Evolutionary conservation across 805 yeast species (phyloP), one percentile per base, ranked within the genome.

Genomic region (Saccharomyces cerevisiae): DNA sequence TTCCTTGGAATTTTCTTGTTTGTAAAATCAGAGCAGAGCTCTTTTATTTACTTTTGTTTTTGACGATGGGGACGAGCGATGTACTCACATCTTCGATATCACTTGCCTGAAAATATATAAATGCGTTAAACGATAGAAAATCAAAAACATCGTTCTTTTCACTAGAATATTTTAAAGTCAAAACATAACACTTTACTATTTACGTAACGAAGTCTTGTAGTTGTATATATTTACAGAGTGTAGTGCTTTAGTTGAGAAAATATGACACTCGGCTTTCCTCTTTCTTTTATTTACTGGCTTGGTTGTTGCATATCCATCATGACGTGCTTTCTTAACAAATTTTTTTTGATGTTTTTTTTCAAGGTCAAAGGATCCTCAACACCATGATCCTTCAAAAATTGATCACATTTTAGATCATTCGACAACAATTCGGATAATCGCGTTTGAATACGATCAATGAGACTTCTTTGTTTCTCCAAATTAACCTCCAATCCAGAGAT

Each of bases 321-420:
- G 28, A 82, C 72, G 67, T 78, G 84, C 70, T 86, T 87, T 66
- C 89, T 79, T 61, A 87, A 69, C 48, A 88, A 70, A 69, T 90
- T 90, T 74, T 87, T 88, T 65, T 77, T 82, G 24, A 84, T 81
- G 67, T 77, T 76, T 51, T 73, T 73, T 65, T 80, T 78, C 58
- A 79, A 60, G 28, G 55, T 41, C 21, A 73, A 70, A 6, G 79
- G 78, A 31, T 75, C 58, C 17, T 60, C 60, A 6, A 69, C 64
- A 27, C 70, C 70, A 43, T 63, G 79, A 72, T 67, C 73, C 70
- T 51, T 54, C 49, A 69, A 56, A 51, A 61, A 66, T 29, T 60
- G 57, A 48, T 51, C 55, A 5, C 78, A 74, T 51, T 69, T 70
- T 51, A 68, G 64, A 22, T 70, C 73, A 54, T 65, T 74, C 48